Evolutionary conservation across 1,284 basidiomycete genomes (phyloP), one percentile per base, ranked within the genome.

Genomic region (Cutaneotrichosporon cavernicola): DNA sequence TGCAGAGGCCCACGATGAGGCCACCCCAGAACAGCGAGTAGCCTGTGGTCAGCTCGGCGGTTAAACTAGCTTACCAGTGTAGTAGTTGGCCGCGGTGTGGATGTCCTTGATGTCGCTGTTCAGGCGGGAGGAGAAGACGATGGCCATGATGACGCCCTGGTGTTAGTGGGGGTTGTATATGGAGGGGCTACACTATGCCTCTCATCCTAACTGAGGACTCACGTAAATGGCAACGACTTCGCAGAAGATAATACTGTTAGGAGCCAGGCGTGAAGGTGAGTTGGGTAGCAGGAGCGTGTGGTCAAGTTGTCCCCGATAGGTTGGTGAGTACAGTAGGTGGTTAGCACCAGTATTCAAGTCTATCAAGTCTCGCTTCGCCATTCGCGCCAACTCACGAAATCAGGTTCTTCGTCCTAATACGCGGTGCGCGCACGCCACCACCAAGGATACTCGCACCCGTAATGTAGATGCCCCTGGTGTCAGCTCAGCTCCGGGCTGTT

Each of bases 331-430:
- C 26, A 18, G 31, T 31, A 10, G 14, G 21, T 32, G 34, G 26
- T 34, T 14, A 58, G 46, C 30, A 34, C 43, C 7, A n/a, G 26
- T 46, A 5, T 18, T 18, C 26, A 26, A 26, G 26, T 26, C 26
- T 26, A 26, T 26, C 26, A 26, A 26, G 26, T 26, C 26, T 26
- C n/a, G 5, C 34, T 38, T 11, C 18, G 26, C 43, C 18, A 32
- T 26, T 51, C 55, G 32, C 13, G 50, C 38, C 7, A 36, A 79
- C 86, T 65, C 64, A 92, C 94, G 91, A 95, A 74, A 98, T 97
- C 78, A 99, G 81, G 80, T 99, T 99, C 86, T 99, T 99, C 43
- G 96, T 98, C 59, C 90, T 87, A 70, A 99, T 99, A 68, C 97
- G 86, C 11, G 97, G 96, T 56, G 94, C 87, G 49, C 95, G 85